phyloP scores from a whole-genome alignment of 257 asterid genomes.

The Capsicum chinense region DNA sequence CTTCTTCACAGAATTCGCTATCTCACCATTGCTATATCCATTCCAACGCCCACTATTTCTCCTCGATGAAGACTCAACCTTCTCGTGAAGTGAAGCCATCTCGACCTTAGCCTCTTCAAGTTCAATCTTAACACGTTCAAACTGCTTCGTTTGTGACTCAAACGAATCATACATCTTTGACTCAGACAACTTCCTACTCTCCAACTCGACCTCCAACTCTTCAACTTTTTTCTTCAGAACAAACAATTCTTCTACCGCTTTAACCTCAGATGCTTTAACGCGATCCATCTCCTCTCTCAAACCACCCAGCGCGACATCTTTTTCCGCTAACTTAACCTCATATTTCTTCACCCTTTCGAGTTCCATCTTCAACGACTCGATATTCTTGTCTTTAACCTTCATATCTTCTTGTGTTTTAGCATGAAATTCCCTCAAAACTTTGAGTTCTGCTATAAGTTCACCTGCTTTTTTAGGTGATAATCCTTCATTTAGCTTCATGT shows the following conservation, averaged over 20 bases:
- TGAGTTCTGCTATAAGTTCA: conserved; percentile 32
- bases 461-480: conserved; percentile 27
- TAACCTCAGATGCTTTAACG: conserved; percentile 22
- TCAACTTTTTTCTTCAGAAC: conserved; percentile 18
- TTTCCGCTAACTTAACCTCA: conserved; percentile 49
- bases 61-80: conserved; percentile 37
- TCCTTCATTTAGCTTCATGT: conserved; percentile 16
- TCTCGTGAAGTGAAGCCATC: conserved; percentile 46
- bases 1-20: conserved; percentile 20
- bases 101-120: conserved; percentile 42
- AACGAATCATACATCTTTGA: conserved; percentile 23
- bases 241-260: not conserved
- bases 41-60: conserved; percentile 8
- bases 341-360: conserved; percentile 40
- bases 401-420: conserved; percentile 48
- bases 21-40: conserved; percentile 23
- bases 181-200: conserved; percentile 26
- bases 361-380: conserved; percentile 50
- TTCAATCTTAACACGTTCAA: conserved; percentile 38
- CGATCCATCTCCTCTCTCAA: conserved; percentile 49
- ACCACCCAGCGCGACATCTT: conserved; percentile 40
- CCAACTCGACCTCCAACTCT: conserved; percentile 31
- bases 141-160: conserved; percentile 17
- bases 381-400: conserved; percentile 47
- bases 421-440: conserved; percentile 46